Conservation (phyloP, 2,329 filamentous ascomycete species). For the Proliferodiscus dingleyae region DNA sequence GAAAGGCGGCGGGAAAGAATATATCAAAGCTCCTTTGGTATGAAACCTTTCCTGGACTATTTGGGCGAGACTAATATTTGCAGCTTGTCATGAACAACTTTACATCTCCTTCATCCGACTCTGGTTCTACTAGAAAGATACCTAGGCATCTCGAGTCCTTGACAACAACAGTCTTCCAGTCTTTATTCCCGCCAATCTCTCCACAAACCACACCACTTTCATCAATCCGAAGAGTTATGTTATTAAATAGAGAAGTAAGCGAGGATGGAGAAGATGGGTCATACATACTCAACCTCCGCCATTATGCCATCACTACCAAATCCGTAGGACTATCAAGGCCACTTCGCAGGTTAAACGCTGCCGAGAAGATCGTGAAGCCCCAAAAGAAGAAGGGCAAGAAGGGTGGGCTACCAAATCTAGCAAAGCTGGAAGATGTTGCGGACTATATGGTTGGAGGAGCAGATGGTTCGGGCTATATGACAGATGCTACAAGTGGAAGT, state of each 20-base stretch:
- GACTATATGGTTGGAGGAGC: conserved; percentile 90
- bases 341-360: conserved; percentile 76
- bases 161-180: conserved; percentile 91
- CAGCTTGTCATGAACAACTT: conserved; percentile 99
- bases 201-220: conserved; percentile 83
- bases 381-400: conserved; percentile 56
- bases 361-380: conserved; percentile 63
- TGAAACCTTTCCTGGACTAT: conserved; percentile 17
- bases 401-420: conserved; percentile 77
- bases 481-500: conserved; percentile 78
- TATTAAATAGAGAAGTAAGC: conserved; percentile 74
- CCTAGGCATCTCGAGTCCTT: conserved; percentile 92
- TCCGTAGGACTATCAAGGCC: conserved; percentile 79
- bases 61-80: conserved; percentile 25
- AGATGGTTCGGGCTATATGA: conserved; percentile 75
- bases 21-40: conserved; percentile 76
- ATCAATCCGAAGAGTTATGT: conserved; percentile 85
- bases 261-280: conserved; percentile 51
- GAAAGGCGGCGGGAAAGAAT: conserved; percentile 77
- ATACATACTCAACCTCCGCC: conserved; percentile 81
- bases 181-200: conserved; percentile 40
- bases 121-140: conserved; percentile 62
- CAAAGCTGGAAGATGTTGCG: conserved; percentile 85
- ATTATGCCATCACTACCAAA: conserved; percentile 93
- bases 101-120: conserved; percentile 52